Conservation (phyloP, 2,329 filamentous ascomycete genomes). For the Colletotrichum sansevieriae region DNA sequence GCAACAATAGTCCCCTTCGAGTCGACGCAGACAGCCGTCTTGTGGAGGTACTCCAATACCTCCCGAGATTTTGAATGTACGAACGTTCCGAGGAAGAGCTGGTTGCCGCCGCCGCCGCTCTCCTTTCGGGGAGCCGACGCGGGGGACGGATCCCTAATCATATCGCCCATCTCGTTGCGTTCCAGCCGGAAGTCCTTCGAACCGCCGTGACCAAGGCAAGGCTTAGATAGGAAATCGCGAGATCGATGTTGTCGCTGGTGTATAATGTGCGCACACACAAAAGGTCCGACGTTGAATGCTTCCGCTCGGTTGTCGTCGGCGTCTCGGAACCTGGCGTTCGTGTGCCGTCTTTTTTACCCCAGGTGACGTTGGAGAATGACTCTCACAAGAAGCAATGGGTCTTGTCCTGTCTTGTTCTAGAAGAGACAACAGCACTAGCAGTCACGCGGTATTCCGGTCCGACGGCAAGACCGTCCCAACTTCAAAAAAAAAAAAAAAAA, state of each 20-base stretch:
- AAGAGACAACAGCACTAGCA: no score
- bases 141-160: conserved; percentile 35
- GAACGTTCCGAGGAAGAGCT: conserved; percentile 68
- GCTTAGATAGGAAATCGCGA: not conserved
- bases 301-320: conserved; percentile 24
- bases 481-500: not conserved
- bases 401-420: no score
- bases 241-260: not conserved
- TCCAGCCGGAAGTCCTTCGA: not conserved
- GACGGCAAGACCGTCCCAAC: not conserved
- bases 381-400: not conserved
- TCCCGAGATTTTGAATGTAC: conserved; percentile 64
- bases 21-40: conserved; percentile 65
- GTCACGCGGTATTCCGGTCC: not conserved
- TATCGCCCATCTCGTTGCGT: conserved; percentile 31
- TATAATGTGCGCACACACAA: not conserved
- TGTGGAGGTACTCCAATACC: conserved; percentile 65
- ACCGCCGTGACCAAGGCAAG: not conserved
- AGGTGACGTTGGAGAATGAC: conserved; percentile 5
- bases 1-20: conserved; percentile 63
- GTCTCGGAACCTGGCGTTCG: not conserved
- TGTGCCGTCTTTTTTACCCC: not conserved
- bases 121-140: not conserved
- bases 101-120: conserved; percentile 46
- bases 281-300: not conserved